Base-by-base conservation (phyloP, 1,139 yeast genomes). In the Debaryomycetaceae sp. region DNA sequence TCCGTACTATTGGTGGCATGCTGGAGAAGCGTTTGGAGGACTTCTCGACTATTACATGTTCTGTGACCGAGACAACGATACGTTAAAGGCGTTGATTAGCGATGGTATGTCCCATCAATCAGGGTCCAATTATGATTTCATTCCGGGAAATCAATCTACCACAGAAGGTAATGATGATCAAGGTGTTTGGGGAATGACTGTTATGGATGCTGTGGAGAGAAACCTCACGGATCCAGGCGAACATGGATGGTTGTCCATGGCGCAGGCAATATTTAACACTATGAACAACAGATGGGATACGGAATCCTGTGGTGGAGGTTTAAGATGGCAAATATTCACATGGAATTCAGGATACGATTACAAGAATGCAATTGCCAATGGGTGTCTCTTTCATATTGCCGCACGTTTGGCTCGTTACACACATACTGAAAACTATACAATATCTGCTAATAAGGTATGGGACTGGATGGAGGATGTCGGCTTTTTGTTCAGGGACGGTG, bases 271-370 rank as follows among this genome's bases (percentile, higher is more conserved):
- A 34, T 87, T 81, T 65, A 83, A 85, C 60, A 80, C 89, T 37
- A 83, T 87, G 86, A 78, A 81, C 45, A 70, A 75, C 11, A 74
- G 95, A 52, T 87, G 96, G 96, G 95, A 87, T 56, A 57, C 64
- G 7, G 60, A 54, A 2, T 63, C 70, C 49, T 87, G 96, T 64
- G 72, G 69, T 39, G 96, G 96, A 37, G 96, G 96, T 0, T 68
- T 87, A 47, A 75, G 95, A 65, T 87, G 96, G 96, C 96, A 87
- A 70, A 87, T 86, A 53, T 84, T 81, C 68, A 75, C 81, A 43
- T 81, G 86, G 83, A 83, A 83, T 59, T 68, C 83, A 5, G 95
- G 96, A 42, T 87, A 84, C 61, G 78, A 80, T 58, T 87, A 87
- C 68, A 87, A 87, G 62, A 87, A 87, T 63, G 73, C 90, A 27